Percentiles rank a stretch among this genome's conserved stretches.
These are phyloP conservation scores for Casaregolazyma lundiana DNA, from an alignment of 1,139 yeast species.

Conservation along the genomic window DNA sequence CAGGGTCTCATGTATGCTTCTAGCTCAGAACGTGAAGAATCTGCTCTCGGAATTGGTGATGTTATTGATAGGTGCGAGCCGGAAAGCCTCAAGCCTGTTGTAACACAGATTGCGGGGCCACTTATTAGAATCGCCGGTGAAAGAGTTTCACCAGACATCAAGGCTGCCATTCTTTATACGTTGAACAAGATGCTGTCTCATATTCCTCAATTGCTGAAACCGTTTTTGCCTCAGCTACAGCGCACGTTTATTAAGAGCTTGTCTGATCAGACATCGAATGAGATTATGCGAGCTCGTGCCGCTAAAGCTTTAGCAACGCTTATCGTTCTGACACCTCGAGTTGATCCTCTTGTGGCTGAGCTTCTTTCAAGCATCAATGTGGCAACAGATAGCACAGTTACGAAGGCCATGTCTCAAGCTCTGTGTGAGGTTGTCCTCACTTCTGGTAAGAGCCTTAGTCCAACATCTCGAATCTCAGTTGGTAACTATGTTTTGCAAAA, in stretches of 20 bases:
- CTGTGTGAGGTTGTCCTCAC: slow-evolving; percentile 75
- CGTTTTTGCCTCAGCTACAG: slow-evolving; percentile 95
- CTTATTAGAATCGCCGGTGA: slow-evolving; percentile 97
- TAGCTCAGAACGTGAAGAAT: slow-evolving; percentile 72
- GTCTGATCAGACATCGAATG: slow-evolving; percentile 62
- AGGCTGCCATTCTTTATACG: slow-evolving; percentile 85
- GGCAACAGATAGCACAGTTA: slow-evolving; percentile 58
- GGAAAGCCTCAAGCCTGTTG: slow-evolving; percentile 74
- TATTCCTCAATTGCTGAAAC: slow-evolving; percentile 88
- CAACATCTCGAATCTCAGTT: slow-evolving; percentile 63
- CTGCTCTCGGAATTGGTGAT: slow-evolving; percentile 89
- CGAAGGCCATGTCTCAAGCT: slow-evolving; percentile 81
- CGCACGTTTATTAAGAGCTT: slow-evolving; percentile 93
- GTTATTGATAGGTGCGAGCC: slow-evolving; percentile 84
- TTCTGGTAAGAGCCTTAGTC: slow-evolving; percentile 76
- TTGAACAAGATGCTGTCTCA: slow-evolving; percentile 71
- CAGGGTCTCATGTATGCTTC: slow-evolving; percentile 96
- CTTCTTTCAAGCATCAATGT: slow-evolving; percentile 67
- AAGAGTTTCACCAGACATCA: slow-evolving; percentile 82
- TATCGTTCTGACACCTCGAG: slow-evolving; percentile 86
- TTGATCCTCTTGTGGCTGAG: slow-evolving; percentile 87
- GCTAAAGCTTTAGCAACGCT: slow-evolving; percentile 85
- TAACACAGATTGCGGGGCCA: slow-evolving; percentile 94
- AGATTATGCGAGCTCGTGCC: slow-evolving; percentile 74
- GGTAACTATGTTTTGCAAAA: slow-evolving; percentile 63